Percentiles rank a stretch among this genome's conserved stretches.
Conservation (phyloP, 257 asterid species). For the Solanum habrochaites region DNA sequence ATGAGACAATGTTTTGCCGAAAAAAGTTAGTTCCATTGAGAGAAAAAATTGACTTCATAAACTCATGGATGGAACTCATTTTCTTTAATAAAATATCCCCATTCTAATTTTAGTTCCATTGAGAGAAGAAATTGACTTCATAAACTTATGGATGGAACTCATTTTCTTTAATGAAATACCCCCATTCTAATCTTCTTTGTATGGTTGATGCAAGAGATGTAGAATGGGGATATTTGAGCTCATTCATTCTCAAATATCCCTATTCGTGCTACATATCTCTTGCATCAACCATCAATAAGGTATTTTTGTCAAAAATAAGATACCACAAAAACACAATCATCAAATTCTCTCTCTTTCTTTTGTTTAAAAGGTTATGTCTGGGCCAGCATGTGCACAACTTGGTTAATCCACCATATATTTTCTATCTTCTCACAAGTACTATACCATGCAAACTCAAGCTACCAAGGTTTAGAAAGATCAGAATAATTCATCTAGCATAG, state of each 20-base stretch:
- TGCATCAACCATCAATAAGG: background rate
- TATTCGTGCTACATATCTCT: background rate
- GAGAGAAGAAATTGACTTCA: background rate
- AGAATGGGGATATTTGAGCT: no score
- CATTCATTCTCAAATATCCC: background rate
- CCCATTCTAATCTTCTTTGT: no score
- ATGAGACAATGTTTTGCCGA: background rate
- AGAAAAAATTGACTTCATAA: background rate
- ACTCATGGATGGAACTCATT: background rate
- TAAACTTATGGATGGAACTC: background rate
- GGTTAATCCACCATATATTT: background rate
- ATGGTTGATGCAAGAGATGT: no score
- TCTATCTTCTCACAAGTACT: background rate
- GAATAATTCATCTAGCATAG: background rate
- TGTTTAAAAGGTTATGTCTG: background rate
- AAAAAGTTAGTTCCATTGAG: background rate
- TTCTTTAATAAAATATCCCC: background rate
- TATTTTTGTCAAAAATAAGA: background rate
- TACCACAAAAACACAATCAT: background rate
- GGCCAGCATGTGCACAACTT: background rate
- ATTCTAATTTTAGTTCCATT: background rate
- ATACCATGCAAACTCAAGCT: background rate
- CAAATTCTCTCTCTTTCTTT: background rate
- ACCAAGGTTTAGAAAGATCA: background rate
- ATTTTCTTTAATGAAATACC: background rate